Conservation (phyloP, 345 rosid genomes). For the Conringia planisiliqua region DNA sequence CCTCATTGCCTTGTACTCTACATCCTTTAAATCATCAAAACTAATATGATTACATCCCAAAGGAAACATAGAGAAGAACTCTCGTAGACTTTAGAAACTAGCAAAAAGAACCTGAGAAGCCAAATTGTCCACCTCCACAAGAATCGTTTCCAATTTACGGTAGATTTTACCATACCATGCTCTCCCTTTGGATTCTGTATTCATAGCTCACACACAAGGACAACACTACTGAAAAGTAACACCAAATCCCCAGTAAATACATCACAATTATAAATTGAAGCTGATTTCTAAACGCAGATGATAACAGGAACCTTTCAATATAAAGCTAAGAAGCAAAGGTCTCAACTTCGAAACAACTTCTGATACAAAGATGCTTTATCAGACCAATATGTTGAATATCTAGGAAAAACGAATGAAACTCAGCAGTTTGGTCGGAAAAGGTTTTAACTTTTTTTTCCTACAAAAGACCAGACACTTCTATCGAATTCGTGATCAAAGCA, state of each 20-base stretch:
- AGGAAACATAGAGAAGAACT: background rate
- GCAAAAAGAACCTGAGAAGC: slow-evolving; percentile 34
- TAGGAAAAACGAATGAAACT: background rate
- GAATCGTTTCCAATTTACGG: slow-evolving; percentile 62
- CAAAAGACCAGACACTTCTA: background rate
- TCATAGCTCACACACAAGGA: slow-evolving; percentile 41
- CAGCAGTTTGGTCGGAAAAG: background rate
- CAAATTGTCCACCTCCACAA: slow-evolving; percentile 60
- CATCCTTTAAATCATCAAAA: background rate
- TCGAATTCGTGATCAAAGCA: slow-evolving; percentile 16
- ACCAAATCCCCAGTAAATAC: slow-evolving; percentile 1
- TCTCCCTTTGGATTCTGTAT: slow-evolving; percentile 45
- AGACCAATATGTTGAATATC: background rate
- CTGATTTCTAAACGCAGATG: background rate
- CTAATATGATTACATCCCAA: background rate
- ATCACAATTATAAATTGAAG: background rate
- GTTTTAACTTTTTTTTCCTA: background rate
- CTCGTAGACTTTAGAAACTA: background rate
- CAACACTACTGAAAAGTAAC: background rate
- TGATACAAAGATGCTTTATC: background rate
- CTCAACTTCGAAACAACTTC: background rate
- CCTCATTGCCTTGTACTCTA: background rate
- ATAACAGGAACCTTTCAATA: background rate
- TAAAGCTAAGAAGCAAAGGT: background rate
- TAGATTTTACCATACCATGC: slow-evolving; percentile 62